Base-by-base conservation (phyloP, 2,329 filamentous ascomycete genomes). In the Emericellopsis atlantica region DNA sequence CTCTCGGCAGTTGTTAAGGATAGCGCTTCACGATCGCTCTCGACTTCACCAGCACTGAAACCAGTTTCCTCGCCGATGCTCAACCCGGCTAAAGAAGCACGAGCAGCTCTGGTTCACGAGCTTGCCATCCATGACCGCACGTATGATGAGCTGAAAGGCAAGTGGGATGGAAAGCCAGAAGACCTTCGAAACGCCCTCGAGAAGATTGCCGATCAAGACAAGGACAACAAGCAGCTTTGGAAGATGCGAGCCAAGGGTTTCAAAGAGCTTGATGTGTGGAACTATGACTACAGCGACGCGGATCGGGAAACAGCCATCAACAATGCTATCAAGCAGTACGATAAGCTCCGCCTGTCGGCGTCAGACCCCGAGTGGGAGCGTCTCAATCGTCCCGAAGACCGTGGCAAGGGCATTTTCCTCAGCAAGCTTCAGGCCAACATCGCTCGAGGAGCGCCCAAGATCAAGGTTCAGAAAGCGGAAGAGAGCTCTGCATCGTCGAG, bases 231-330 rank as follows among this genome's bases (percentile, higher is more conserved):
- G 5, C 65, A 72, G 45, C 75, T 66, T 47, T 81, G 72, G 67
- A 57, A 62, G 29, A 57, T 81, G 48, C 68, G 70, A 45, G 76
- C 73, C 57, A 59, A 64, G 21, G 74, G 67, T 46, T 81, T 71
- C 69, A 79, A 71, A 55, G 77, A 81, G 47, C 64, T 81, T 12
- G 76, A 81, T 48, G 72, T 79, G 18, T 81, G 72, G 68, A 70
- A 67, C 43, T 79, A 78, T 53, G 60, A 70, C 23, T 81, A 81
- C 51, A 63, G 55, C 32, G 57, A 66, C 15, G 67, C 71, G 26
- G 68, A 76, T 45, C 70, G 77, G 24, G 65, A 85, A 53, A 60
- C 68, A 49, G 69, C 74, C 46, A 71, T 81, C 53, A 66, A 83
- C 57, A 70, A 78, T 48, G 76, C 77, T 12, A 66, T 79, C 43